phyloP scores from a whole-genome alignment of 1,284 basidiomycete species.

The Cryptococcus amylolentus region DNA sequence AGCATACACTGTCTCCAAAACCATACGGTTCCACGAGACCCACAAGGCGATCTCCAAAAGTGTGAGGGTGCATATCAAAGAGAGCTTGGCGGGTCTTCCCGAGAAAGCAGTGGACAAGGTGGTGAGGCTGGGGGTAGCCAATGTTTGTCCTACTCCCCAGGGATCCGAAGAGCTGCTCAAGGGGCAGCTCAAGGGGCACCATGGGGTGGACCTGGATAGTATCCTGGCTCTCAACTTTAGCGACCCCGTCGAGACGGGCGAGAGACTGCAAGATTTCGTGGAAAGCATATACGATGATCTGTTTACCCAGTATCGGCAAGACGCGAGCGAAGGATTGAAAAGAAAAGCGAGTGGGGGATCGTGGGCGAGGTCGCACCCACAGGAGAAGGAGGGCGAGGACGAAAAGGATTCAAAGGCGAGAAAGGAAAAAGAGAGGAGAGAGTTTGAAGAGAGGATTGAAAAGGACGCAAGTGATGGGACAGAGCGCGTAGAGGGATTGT shows the following conservation, averaged over 20 bases:
- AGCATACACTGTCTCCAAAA: constrained; percentile 43
- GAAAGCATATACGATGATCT: constrained; percentile 59
- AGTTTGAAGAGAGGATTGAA: constrained; percentile 49
- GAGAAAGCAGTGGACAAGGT: constrained; percentile 66
- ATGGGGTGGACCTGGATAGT: constrained; percentile 5
- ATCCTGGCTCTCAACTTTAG: constrained; percentile 28
- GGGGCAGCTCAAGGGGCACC: constrained; percentile 11
- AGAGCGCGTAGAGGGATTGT: constrained; percentile 65
- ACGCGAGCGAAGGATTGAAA: constrained; percentile 20
- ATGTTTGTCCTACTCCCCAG: constrained; percentile 17
- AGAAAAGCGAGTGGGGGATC: constrained; percentile 33
- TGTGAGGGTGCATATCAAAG: constrained; percentile 60
- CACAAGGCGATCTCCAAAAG: constrained; percentile 60
- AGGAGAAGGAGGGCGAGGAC: constrained; percentile 12
- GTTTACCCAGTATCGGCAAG: constrained; percentile 39
- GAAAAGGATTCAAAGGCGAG: constrained; percentile 12
- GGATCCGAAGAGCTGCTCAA: constrained; percentile 27
- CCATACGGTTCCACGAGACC: constrained; percentile 53
- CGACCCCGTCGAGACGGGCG: constrained; percentile 51
- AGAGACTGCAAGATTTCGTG: constrained; percentile 71
- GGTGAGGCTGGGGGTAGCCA: constrained; percentile 36
- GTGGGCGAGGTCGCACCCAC: constrained; percentile 6
- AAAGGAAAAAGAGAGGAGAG: constrained; percentile 17
- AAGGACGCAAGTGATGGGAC: constrained; percentile 52
- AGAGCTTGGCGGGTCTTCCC: constrained; percentile 55